Base-by-base conservation (phyloP, 768 basidiomycete genomes). In the Psilocybe azurescens region DNA sequence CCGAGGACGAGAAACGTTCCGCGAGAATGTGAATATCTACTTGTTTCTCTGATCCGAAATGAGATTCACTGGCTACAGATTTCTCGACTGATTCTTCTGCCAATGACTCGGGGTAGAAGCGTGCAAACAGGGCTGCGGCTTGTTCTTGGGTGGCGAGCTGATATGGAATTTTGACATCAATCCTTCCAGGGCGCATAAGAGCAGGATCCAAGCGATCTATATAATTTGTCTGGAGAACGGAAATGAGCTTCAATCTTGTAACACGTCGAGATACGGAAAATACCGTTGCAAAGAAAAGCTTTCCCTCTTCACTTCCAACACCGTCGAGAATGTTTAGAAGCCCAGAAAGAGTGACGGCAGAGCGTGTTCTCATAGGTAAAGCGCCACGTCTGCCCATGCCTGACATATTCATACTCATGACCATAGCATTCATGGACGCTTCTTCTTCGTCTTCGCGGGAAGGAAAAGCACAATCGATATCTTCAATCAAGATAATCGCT, bases 311-410 rank as follows among this genome's bases (percentile, higher is more conserved):
- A 67, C 84, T 85, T 2, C 83, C 83, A 16, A 86, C 81, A 2
- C 86, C 86, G 67, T 89, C 86, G 13, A 87, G 74, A 3, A 86
- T 82, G 66, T 88, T 88, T 33, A 88, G 66, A 7, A 87, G 70
- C 0, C 85, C 85, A 1, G 82, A 84, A 11, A 88, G 75, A 1
- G 85, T 87, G 33, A 86, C 81, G 1, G 71, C 65, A 1, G 75
- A 76, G 11, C 48, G 60, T 47, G 39, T 44, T 11, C 50, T 51
- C 16, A 14, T 55, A 6, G 28, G 11, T 28, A 28, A 30, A 30
- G 28, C 47, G 32, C 58, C 60, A 14, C 36, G 13, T 56, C 65
- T 55, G 2, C 56, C 52, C 59, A 68, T 67, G 2, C 36, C 61
- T 24, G 38, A 52, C 3, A 52, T 11, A 16, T 39, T 6, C 7